Evolutionary conservation across 306 rosid genomes (phyloP), one percentile per base, ranked within the genome.

Genomic region (Castanea sativa): DNA sequence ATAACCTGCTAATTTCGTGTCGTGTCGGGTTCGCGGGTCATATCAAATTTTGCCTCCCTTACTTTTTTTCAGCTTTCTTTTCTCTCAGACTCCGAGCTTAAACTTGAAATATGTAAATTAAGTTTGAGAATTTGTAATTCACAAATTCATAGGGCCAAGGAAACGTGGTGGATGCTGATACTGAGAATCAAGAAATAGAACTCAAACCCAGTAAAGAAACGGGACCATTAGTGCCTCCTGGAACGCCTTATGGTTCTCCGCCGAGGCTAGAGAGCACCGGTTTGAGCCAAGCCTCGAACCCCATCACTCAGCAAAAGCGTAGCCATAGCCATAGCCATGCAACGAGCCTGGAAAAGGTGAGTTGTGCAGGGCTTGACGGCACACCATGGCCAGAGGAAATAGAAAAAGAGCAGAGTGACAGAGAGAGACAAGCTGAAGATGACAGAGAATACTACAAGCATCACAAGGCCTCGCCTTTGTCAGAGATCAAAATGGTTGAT

Each of bases 401-500:
- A 4, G 81, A 71, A 10, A 25, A 57, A 45, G 74, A 76, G 55
- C 4, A 14, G 69, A 75, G 19, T 0, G 75, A 51, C 5, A 59
- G 53, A 20, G 49, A 77, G 10, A 83, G 83, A 29, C 18, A 84
- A 43, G 58, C 30, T 1, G 83, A 80, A 45, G 90, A 89, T 58
- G 71, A 86, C 0, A 79, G 25, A 38, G 91, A 87, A 0, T 92
- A 90, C 77, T 87, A 70, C 75, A 53, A 81, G 51, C 83, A 89
- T 57, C 97, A 81, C 81, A 92, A 92, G 58, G 97, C 94, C 6
- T 94, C 97, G 0, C 97, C 97, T 0, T 84, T 94, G 85, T 89
- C 97, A 10, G 93, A 91, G 84, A 58, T 94, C 19, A 77, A 92
- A 83, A 5, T 91, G 32, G 90, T 43, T 1, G 97, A 92, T 71